These are phyloP conservation scores for Tolypocladium sp. DNA, from an alignment of 2,329 filamentous ascomycete species.

Conservation along the genomic window DNA sequence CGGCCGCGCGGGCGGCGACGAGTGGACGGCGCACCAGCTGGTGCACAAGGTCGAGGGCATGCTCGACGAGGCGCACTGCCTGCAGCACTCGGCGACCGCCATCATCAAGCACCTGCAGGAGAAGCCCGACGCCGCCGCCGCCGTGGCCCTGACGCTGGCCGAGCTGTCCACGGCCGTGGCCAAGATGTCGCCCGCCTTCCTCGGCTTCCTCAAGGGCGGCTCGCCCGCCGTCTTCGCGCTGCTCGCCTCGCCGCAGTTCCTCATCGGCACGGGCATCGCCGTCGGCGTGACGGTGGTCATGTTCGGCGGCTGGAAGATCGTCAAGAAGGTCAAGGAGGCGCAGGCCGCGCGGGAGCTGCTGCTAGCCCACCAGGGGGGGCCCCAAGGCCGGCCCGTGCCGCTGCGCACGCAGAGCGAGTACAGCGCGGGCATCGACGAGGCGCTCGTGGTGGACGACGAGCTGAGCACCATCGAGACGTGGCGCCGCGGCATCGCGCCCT, in stretches of 20 bases:
- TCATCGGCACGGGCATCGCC: constrained; percentile 82
- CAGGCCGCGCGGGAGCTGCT: constrained; percentile 15
- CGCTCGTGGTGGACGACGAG: constrained; percentile 48
- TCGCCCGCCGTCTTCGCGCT: constrained; percentile 83
- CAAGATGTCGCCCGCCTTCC: constrained; percentile 76
- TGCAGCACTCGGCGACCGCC: constrained; percentile 73
- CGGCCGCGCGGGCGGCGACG: constrained; percentile 49
- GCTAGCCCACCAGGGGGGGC: constrained; percentile 17
- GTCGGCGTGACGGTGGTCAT: constrained; percentile 93
- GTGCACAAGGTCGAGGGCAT: constrained; percentile 68
- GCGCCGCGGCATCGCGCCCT: constrained; percentile 45
- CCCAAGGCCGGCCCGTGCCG: constrained; percentile 15
- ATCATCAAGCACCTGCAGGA: constrained; percentile 69
- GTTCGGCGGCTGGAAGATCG: constrained; percentile 94
- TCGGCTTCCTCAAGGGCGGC: constrained; percentile 66
- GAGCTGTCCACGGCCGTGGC: constrained; percentile 76
- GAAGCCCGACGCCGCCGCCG: constrained; percentile 79
- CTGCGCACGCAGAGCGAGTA: constrained; percentile 18
- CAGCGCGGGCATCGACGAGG: constrained; percentile 38
- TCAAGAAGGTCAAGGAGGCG: constrained; percentile 65
- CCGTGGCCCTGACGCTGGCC: constrained; percentile 83
- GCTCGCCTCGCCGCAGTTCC: constrained; percentile 82
- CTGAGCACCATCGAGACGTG: constrained; percentile 50
- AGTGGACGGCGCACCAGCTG: constrained; percentile 40
- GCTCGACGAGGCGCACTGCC: constrained; percentile 78